phyloP scores from a whole-genome alignment of 2,329 filamentous ascomycete species.

The Fusarium stilboides region DNA sequence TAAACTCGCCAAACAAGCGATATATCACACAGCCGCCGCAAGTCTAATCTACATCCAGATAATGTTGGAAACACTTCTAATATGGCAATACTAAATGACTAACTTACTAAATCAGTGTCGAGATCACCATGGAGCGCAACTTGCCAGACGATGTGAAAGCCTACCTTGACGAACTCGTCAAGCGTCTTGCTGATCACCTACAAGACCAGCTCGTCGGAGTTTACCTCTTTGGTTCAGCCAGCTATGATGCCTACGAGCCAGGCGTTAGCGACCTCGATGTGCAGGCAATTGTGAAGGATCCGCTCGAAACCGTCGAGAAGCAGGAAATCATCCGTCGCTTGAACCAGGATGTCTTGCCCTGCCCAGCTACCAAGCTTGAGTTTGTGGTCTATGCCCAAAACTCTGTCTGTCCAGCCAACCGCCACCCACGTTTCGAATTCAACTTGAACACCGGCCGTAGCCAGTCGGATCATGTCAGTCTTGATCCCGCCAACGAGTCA shows the following conservation, averaged over 20 bases:
- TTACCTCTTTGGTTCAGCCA: constrained; percentile 32
- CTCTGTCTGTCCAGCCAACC: not conserved
- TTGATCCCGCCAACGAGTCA: constrained; percentile 11
- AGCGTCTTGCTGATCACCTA: not conserved
- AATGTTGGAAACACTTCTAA: no score
- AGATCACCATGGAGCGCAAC: not conserved
- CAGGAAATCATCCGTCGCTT: not conserved
- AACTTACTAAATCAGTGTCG: no score
- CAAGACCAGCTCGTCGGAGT: constrained; percentile 14
- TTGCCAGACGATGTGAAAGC: not conserved
- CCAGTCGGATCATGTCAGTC: constrained; percentile 13
- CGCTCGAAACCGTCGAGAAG: not conserved
- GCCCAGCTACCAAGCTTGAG: constrained; percentile 24
- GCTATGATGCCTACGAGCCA: constrained; percentile 19
- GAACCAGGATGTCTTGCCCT: constrained; percentile 2
- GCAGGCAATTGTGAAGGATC: constrained; percentile 6
- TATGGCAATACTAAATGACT: no score
- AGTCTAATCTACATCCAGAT: no score
- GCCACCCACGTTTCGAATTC: constrained; percentile 23
- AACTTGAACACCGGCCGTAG: constrained; percentile 28
- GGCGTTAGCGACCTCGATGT: constrained; percentile 26
- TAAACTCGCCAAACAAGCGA: no score
- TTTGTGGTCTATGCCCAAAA: constrained; percentile 18
- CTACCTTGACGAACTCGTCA: not conserved
- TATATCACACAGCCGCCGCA: no score